Conservation (phyloP, 805 yeast genomes). For the Myxozyma geophila region DNA sequence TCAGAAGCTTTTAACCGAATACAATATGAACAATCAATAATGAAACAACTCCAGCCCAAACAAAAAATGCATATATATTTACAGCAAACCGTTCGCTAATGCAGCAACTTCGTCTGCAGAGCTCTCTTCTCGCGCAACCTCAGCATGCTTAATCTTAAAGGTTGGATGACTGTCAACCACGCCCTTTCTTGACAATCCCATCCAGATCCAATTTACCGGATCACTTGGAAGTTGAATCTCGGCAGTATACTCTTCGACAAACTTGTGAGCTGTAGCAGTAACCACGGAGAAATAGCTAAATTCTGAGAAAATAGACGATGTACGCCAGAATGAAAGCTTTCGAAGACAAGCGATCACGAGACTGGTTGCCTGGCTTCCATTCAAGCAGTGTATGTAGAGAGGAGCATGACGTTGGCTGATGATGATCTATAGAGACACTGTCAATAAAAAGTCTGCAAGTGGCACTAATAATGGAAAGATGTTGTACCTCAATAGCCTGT, state of each 20-base stretch:
- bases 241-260: conserved; percentile 79
- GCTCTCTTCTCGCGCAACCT: background rate
- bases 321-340: conserved; percentile 83
- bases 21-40: background rate
- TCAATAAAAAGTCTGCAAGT: background rate
- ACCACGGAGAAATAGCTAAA: conserved; percentile 76
- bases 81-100: background rate
- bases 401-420: conserved; percentile 67
- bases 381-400: conserved; percentile 80
- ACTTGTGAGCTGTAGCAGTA: conserved; percentile 79
- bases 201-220: conserved; percentile 69
- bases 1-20: background rate
- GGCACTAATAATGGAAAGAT: background rate
- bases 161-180: conserved; percentile 63
- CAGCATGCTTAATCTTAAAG: conserved; percentile 36
- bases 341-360: conserved; percentile 85
- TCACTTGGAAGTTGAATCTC: conserved; percentile 60
- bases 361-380: conserved; percentile 87
- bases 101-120: background rate
- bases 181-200: conserved; percentile 58
- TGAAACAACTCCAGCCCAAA: background rate
- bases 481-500: conserved; percentile 54
- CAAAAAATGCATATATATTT: background rate
- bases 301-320: conserved; percentile 84
- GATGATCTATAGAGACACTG: conserved; percentile 48